Evolutionary conservation across 2,329 filamentous ascomycete genomes (phyloP).

Genomic region (Didymella pomorum): DNA sequence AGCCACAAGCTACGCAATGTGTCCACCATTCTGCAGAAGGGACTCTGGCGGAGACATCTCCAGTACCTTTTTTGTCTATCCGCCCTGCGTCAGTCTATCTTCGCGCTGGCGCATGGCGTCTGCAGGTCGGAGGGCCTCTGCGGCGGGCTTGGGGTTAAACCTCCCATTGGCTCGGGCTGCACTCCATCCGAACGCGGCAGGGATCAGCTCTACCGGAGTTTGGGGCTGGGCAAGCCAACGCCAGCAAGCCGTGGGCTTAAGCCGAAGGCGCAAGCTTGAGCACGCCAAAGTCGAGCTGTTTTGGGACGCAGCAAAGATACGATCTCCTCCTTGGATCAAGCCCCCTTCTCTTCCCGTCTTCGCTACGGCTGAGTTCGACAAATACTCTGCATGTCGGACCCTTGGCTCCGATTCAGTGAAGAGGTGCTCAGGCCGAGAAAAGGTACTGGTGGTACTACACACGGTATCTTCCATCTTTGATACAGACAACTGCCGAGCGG

Average conservation of each 20-base stretch:
- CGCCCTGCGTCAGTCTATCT: conserved; percentile 3
- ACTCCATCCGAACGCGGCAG: not conserved
- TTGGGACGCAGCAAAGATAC: not conserved
- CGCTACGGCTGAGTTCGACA: not conserved
- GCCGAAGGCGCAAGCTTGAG: conserved; percentile 2
- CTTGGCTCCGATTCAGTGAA: not conserved
- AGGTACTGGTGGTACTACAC: too few species aligned
- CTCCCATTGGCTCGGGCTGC: conserved; percentile 9
- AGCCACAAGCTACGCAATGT: not conserved
- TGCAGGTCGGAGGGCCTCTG: conserved; percentile 1
- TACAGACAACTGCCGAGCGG: conserved; percentile 1
- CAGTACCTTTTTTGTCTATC: not conserved
- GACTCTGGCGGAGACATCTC: not conserved
- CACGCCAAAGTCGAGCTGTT: not conserved
- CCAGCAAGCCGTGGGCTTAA: conserved; percentile 4
- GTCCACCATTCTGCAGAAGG: not conserved
- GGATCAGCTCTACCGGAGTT: conserved; percentile 3
- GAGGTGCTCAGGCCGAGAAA: not conserved
- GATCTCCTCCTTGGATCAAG: not conserved
- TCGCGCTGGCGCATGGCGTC: conserved; percentile 2
- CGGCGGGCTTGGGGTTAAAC: not conserved
- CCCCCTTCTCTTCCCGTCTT: not conserved
- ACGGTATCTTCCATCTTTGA: not conserved
- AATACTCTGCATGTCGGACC: conserved; percentile 9
- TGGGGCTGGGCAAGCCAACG: not conserved